These are phyloP conservation scores for Xylaria venustula DNA, from an alignment of 495 filamentous ascomycete species.

Conservation along the genomic window DNA sequence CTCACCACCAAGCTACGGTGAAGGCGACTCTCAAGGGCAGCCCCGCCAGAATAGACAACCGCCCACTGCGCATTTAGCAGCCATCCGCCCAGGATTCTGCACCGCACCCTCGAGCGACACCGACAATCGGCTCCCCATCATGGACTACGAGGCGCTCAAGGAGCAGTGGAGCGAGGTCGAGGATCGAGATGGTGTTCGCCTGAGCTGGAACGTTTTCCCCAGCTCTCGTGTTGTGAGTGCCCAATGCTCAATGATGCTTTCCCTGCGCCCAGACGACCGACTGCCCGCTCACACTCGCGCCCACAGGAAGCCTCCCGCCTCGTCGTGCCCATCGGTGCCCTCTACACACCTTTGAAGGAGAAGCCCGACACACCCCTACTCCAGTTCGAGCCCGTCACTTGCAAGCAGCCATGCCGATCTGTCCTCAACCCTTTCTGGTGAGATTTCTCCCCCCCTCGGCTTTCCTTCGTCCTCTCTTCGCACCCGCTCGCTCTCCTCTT, in stretches of 20 bases:
- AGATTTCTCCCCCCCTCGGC: constrained; percentile 14
- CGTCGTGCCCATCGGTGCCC: constrained; percentile 93
- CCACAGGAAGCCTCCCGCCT: constrained; percentile 89
- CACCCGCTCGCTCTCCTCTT: not conserved
- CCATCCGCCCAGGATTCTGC: not conserved
- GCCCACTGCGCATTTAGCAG: not conserved
- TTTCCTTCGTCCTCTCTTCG: not conserved
- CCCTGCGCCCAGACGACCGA: constrained; percentile 4
- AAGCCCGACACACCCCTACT: constrained; percentile 85
- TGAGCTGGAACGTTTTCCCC: constrained; percentile 99
- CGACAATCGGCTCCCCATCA: constrained; percentile 14
- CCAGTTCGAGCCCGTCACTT: constrained; percentile 96
- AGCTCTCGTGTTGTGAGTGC: constrained; percentile 88
- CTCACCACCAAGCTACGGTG: not conserved
- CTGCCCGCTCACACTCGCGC: constrained; percentile 14
- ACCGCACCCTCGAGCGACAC: not conserved
- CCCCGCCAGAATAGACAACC: not conserved
- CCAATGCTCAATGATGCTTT: constrained; percentile 21
- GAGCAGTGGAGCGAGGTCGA: constrained; percentile 97
- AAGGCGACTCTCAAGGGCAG: not conserved
- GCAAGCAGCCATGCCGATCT: constrained; percentile 93
- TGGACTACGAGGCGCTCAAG: constrained; percentile 70
- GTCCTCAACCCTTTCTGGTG: constrained; percentile 98
- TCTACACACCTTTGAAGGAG: constrained; percentile 96
- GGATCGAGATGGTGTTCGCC: constrained; percentile 91